Percentiles rank a stretch among this genome's conserved stretches.
These are phyloP conservation scores for Aspergillus intermedius DNA, from an alignment of 2,329 filamentous ascomycete species.

Conservation along the genomic window DNA sequence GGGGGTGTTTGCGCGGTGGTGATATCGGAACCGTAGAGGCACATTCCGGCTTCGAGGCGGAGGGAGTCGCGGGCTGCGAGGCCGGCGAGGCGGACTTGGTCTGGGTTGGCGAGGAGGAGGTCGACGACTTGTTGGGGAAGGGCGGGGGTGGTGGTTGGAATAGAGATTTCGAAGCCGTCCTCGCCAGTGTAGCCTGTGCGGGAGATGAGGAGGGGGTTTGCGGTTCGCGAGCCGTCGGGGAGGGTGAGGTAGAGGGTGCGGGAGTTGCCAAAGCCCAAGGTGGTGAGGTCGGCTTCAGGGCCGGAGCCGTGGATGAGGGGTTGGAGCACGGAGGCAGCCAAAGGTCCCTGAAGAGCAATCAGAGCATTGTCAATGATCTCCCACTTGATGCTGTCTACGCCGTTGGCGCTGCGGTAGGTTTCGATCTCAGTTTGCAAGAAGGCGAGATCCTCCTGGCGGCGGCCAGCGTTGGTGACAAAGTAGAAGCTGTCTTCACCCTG, in stretches of 20 bases:
- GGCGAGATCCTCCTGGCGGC: constrained; percentile 76
- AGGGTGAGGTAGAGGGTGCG: constrained; percentile 60
- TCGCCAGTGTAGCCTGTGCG: constrained; percentile 95
- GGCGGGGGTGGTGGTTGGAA: constrained; percentile 57
- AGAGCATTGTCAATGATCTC: constrained; percentile 68
- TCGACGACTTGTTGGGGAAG: constrained; percentile 53
- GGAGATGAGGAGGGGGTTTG: constrained; percentile 63
- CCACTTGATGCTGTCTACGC: constrained; percentile 56
- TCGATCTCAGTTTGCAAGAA: constrained; percentile 68
- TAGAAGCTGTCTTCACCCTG: constrained; percentile 73
- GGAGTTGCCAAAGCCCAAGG: constrained; percentile 76
- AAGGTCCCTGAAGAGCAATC: constrained; percentile 82
- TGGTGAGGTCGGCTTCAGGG: constrained; percentile 50
- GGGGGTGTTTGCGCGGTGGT: constrained; percentile 69
- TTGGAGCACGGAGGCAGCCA: constrained; percentile 63
- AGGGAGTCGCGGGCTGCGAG: constrained; percentile 88
- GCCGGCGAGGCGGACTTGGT: constrained; percentile 72
- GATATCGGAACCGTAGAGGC: constrained; percentile 97
- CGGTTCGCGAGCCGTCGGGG: constrained; percentile 44
- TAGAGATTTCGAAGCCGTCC: constrained; percentile 95
- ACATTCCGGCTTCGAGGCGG: constrained; percentile 94
- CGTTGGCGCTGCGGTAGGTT: constrained; percentile 50
- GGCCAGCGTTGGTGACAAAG: constrained; percentile 91
- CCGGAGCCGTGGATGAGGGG: constrained; percentile 51
- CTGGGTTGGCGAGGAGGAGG: constrained; percentile 58